Base-by-base conservation (phyloP, 2,329 filamentous ascomycete species). In the Helminthosporium solani region DNA sequence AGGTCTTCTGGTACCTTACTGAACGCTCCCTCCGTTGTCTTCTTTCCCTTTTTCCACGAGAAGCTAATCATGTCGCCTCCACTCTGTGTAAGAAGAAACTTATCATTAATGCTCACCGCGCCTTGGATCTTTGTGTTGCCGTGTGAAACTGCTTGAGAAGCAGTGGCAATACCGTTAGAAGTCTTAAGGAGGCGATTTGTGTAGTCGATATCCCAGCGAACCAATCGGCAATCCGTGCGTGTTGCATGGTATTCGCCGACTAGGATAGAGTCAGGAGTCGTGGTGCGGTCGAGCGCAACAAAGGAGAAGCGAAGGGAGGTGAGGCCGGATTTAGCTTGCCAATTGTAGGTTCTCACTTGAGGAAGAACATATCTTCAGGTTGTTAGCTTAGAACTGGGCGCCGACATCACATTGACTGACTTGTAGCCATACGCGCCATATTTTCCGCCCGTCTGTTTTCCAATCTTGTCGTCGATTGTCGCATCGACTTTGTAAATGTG, bases 111-210 rank as follows among this genome's bases (percentile, higher is more conserved):
- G 1, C 31, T 34, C 2, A 40, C 40, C 9, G 35, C 51, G n/a
- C 51, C 48, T 18, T 54, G 51, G 16, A 51, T 51, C 42, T 51
- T 50, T 7, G 30, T 48, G 15, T 50, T 47, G 1, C 48, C 51
- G 25, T 54, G 51, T 3, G 30, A 37, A 2, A 54, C 45, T 9
- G 51, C 44, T 27, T 54, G 16, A 3, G 45, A 47, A 8, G 51
- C 44, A 3, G 45, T 54, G 5, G 48, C 44, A 15, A 53, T 43
- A 21, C 44, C 41, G 8, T 28, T 19, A 9, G 40, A 30, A 2
- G 47, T 51, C 20, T 51, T 41, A 7, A 54, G 43, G 3, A 51
- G 36, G 9, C 51, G 47, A 11, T 36, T 51, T 18, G 39, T 48
- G 19, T 54, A 54, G 37, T 54, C 51, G 14, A 51, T 18, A 20